Evolutionary conservation across 2,329 filamentous ascomycete species (phyloP).

Genomic region (Xenoacremonium recifei): DNA sequence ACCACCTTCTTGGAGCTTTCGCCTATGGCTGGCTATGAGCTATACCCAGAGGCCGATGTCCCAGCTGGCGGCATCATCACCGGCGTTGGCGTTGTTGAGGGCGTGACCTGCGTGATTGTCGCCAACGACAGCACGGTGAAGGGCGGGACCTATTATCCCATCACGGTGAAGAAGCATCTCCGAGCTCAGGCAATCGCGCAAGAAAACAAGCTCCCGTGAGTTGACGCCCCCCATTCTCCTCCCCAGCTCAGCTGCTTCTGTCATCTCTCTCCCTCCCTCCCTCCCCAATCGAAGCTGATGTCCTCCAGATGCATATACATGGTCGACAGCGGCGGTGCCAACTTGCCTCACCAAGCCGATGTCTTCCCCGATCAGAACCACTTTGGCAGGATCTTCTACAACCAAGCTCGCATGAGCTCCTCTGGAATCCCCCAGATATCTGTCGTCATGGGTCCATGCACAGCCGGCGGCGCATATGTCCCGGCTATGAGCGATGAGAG

Average conservation of each 20-base stretch:
- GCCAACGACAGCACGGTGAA: conserved; percentile 98
- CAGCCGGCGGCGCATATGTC: conserved; percentile 92
- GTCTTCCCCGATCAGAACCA: conserved; percentile 95
- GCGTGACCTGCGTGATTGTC: conserved; percentile 88
- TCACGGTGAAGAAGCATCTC: conserved; percentile 96
- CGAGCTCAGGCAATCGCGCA: conserved; percentile 87
- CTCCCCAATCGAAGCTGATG: too few relatives aligned
- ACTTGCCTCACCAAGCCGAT: conserved; percentile 90
- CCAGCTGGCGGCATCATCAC: conserved; percentile 91
- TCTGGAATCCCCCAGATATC: conserved; percentile 88
- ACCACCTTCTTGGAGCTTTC: conserved; percentile 93
- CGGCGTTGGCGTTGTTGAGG: conserved; percentile 85
- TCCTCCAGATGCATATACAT: conserved; percentile 77
- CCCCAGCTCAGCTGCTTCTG: too few relatives aligned
- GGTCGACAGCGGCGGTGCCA: conserved; percentile 92
- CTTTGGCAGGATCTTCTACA: conserved; percentile 97
- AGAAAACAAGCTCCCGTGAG: conserved; percentile 74
- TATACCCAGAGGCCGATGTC: conserved; percentile 85
- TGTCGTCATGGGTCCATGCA: conserved; percentile 97
- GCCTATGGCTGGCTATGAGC: conserved; percentile 79
- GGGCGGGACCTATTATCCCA: conserved; percentile 93
- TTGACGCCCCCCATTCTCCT: too few relatives aligned
- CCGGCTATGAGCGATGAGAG: conserved; percentile 97
- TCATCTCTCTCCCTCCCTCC: background rate
- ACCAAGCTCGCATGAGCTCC: conserved; percentile 91